These are phyloP conservation scores for Ephemerocybe angulata DNA, from an alignment of 768 basidiomycete species.

Conservation along the genomic window DNA sequence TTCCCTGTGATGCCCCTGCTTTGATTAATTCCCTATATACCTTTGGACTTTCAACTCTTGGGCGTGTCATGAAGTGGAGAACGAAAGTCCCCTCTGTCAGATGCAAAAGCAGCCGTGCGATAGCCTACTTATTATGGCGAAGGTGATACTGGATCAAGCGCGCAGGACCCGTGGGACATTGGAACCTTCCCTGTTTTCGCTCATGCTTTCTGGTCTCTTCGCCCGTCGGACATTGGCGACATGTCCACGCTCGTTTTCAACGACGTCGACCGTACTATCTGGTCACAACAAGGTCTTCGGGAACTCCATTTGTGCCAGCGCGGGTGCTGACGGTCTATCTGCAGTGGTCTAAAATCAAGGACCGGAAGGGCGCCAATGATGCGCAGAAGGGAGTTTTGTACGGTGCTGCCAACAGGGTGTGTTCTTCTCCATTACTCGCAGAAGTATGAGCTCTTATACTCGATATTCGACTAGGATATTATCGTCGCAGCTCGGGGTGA, in stretches of 20 bases:
- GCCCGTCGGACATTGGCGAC: background rate
- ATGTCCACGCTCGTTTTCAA: slow-evolving; percentile 8
- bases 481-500: slow-evolving; percentile 56
- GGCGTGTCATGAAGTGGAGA: background rate
- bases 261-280: background rate
- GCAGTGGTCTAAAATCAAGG: slow-evolving; percentile 80
- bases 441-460: background rate
- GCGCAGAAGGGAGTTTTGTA: slow-evolving; percentile 56
- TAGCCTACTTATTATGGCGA: no score
- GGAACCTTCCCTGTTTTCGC: background rate
- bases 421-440: slow-evolving; percentile 16
- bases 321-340: background rate
- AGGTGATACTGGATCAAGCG: background rate
- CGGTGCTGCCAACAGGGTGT: slow-evolving; percentile 51
- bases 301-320: background rate
- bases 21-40: no score
- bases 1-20: no score
- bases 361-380: slow-evolving; percentile 64
- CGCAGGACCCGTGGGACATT: background rate
- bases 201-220: slow-evolving; percentile 2
- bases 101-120: no score
- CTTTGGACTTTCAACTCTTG: no score
- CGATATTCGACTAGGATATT: slow-evolving; percentile 48
- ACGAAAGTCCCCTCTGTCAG: no score
- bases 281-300: slow-evolving; percentile 8